phyloP scores from a whole-genome alignment of 148 eudicot genomes.

The Rhododendron ovatum region DNA sequence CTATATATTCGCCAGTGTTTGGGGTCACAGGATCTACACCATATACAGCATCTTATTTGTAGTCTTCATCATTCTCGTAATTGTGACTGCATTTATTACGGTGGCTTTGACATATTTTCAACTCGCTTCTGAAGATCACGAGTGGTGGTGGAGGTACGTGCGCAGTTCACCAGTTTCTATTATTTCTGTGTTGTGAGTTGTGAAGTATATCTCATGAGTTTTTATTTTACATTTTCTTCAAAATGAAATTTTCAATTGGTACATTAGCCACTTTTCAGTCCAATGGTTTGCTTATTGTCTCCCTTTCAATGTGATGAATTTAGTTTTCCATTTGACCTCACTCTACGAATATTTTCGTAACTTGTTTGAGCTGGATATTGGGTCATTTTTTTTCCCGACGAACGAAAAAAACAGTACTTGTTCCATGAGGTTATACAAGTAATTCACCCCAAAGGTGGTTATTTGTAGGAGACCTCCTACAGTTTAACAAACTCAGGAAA shows the following conservation, averaged over 20 bases:
- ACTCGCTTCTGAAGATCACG: conserved; percentile 29
- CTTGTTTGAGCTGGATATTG: neutral
- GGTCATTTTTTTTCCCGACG: neutral
- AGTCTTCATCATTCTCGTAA: conserved; percentile 26
- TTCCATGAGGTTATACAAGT: neutral
- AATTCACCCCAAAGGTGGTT: neutral
- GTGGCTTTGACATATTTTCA: conserved; percentile 13
- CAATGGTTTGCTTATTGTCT: neutral
- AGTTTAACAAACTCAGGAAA: neutral
- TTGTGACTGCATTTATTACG: conserved; percentile 26
- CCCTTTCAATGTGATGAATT: neutral
- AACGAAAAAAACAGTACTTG: neutral
- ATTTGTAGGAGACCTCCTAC: neutral
- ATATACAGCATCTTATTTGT: conserved; percentile 30
- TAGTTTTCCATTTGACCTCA: neutral
- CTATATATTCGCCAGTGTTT: conserved; percentile 35
- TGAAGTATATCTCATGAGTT: neutral
- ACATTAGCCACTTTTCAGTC: neutral
- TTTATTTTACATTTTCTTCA: neutral
- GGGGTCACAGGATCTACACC: conserved; percentile 12
- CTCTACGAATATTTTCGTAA: neutral
- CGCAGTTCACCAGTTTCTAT: neutral
- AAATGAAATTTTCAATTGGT: neutral
- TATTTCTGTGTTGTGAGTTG: neutral
- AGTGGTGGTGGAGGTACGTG: conserved; percentile 33